Evolutionary conservation across 2,329 filamentous ascomycete genomes (phyloP).

Genomic region (Calycina herbarum): DNA sequence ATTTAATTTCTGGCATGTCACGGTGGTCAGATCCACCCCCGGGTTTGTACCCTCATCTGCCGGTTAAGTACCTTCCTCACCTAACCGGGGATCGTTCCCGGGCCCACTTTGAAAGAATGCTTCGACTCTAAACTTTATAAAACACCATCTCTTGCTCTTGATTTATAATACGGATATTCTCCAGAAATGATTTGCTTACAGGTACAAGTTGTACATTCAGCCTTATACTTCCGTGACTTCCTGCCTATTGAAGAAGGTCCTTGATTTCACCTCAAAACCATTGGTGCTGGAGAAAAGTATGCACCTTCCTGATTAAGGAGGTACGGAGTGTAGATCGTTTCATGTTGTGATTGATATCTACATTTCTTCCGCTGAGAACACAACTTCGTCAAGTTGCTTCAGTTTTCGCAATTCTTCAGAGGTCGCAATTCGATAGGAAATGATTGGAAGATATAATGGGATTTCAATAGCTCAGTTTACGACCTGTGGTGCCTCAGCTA

Average conservation of each 20-base stretch:
- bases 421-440: not conserved
- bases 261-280: not conserved
- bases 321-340: not conserved
- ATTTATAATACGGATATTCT: not conserved
- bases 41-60: too few relatives aligned
- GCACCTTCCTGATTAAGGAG: not conserved
- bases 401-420: not conserved
- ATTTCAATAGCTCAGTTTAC: not conserved
- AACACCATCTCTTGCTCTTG: too few relatives aligned
- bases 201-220: not conserved
- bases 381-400: too few relatives aligned
- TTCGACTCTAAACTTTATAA: too few relatives aligned
- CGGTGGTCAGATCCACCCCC: not conserved
- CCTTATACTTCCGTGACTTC: not conserved
- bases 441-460: not conserved
- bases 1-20: not conserved
- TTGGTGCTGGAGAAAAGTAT: not conserved
- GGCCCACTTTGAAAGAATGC: too few relatives aligned
- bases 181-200: not conserved
- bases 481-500: not conserved
- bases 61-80: too few relatives aligned
- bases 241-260: constrained; percentile 1
- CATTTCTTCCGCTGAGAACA: not conserved
- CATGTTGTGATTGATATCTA: not conserved
- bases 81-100: too few relatives aligned